phyloP scores from a whole-genome alignment of 805 yeast genomes.

The Sporopachydermia lactativora region DNA sequence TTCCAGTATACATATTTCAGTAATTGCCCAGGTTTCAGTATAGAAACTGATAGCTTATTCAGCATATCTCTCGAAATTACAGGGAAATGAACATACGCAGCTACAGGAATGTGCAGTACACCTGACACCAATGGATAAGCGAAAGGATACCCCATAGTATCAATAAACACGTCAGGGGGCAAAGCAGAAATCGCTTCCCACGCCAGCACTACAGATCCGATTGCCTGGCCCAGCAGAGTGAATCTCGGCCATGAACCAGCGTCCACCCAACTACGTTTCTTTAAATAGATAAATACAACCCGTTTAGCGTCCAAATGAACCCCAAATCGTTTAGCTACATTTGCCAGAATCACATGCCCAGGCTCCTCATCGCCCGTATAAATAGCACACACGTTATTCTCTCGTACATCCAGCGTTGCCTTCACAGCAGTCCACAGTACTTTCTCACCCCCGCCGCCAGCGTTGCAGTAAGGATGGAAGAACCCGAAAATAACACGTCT shows the following conservation, averaged over 20 bases:
- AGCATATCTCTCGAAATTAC: constrained; percentile 83
- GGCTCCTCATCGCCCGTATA: constrained; percentile 53
- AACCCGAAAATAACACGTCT: constrained; percentile 55
- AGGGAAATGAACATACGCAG: constrained; percentile 92
- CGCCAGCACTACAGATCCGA: constrained; percentile 60
- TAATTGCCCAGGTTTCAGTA: constrained; percentile 13
- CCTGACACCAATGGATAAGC: constrained; percentile 51
- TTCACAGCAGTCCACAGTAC: constrained; percentile 91
- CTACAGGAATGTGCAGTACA: constrained; percentile 55
- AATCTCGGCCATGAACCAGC: constrained; percentile 61
- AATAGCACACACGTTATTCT: constrained; percentile 42
- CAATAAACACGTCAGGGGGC: constrained; percentile 75
- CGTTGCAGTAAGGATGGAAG: constrained; percentile 91
- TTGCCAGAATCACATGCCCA: constrained; percentile 15
- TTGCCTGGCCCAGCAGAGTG: constrained; percentile 77
- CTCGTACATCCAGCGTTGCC: constrained; percentile 40
- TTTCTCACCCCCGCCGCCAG: constrained; percentile 97
- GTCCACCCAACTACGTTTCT: constrained; percentile 46
- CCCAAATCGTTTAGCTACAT: constrained; percentile 40
- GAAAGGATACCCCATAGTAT: constrained; percentile 91
- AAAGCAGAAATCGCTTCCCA: constrained; percentile 55
- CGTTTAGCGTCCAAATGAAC: constrained; percentile 37
- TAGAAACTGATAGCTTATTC: constrained; percentile 14
- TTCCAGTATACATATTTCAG: constrained; percentile 60
- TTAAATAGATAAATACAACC: constrained; percentile 47